Evolutionary conservation across 805 yeast genomes (phyloP), one percentile per base, ranked within the genome.

Genomic region (Metschnikowia borealis): DNA sequence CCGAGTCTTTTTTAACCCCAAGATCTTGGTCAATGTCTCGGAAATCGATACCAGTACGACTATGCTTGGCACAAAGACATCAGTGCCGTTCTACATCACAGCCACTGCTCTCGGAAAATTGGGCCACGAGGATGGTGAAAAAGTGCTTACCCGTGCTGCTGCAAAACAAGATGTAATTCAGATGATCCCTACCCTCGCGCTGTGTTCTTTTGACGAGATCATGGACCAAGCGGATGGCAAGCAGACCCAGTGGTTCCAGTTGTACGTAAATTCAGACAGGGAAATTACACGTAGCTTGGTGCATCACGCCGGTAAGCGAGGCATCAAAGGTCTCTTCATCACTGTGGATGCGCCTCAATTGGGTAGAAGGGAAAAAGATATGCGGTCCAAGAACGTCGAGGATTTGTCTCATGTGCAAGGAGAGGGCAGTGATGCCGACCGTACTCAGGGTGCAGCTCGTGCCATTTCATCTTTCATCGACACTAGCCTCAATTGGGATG

Each of bases 311-410:
- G 75, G 74, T 46, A 57, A 58, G 14, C 60, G 68, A 13, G 74
- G 74, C 7, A 64, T 76, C 46, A 75, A 74, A 56, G 83, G 75
- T 0, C 54, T 81, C 3, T 77, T 79, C 51, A 71, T 81, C 47
- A 81, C 84, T 3, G 80, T 80, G 15, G 85, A 81, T 58, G 73
- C 81, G 18, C 80, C 83, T 0, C 73, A 71, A 44, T 66, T 80
- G 44, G 85, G 85, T 1, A 81, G 94, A 55, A 81, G 97, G 59
- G 97, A 91, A 67, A 90, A 89, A 67, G 96, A 89, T 62, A 80
- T 81, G 81, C 79, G 89, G 54, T 68, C 82, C 49, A 85, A 77
- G 14, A 58, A 60, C 41, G 55, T 66, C 29, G 63, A 56, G 38
- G 69, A 65, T 43, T 31, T 58, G 15, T 54, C 62, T 2, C 61